A percentile compares a stretch with the other conserved stretches of the same genome.
phyloP scores from a whole-genome alignment of 2,329 filamentous ascomycete genomes.

The Aspergillus sp. region DNA sequence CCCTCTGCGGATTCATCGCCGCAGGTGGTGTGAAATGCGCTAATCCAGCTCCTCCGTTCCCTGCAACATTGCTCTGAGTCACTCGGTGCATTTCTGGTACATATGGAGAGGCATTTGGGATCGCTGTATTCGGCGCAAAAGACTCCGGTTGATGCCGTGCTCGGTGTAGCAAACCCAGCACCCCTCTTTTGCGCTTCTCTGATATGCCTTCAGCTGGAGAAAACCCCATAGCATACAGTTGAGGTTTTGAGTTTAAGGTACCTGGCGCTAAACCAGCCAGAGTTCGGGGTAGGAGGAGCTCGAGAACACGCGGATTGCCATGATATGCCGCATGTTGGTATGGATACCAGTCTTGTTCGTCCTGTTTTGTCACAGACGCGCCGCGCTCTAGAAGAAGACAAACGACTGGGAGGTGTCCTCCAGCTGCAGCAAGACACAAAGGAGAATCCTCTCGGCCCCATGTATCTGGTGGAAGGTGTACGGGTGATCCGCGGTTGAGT shows the following conservation, averaged over 20 bases:
- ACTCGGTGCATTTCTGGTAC: background rate
- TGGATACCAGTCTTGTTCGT: conserved; percentile 39
- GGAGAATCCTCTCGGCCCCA: conserved; percentile 38
- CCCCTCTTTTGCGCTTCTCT: conserved; percentile 20
- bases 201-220: conserved; percentile 22
- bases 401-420: conserved; percentile 34
- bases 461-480: conserved; percentile 23
- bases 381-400: conserved; percentile 33
- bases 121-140: background rate
- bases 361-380: conserved; percentile 34
- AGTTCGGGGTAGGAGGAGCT: conserved; percentile 30
- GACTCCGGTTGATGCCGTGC: conserved; percentile 4
- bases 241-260: conserved; percentile 15
- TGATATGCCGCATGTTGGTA: conserved; percentile 39
- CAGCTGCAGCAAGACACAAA: conserved; percentile 37
- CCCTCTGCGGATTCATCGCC: background rate
- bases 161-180: conserved; percentile 20
- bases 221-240: conserved; percentile 26
- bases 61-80: background rate
- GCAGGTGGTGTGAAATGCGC: background rate
- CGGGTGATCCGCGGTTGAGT: conserved; percentile 32
- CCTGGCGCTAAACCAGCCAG: conserved; percentile 14
- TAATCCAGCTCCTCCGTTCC: background rate
- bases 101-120: background rate
- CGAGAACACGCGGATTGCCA: conserved; percentile 36